Base-by-base conservation (phyloP, 257 asterid genomes). In the Solanum acaule region DNA sequence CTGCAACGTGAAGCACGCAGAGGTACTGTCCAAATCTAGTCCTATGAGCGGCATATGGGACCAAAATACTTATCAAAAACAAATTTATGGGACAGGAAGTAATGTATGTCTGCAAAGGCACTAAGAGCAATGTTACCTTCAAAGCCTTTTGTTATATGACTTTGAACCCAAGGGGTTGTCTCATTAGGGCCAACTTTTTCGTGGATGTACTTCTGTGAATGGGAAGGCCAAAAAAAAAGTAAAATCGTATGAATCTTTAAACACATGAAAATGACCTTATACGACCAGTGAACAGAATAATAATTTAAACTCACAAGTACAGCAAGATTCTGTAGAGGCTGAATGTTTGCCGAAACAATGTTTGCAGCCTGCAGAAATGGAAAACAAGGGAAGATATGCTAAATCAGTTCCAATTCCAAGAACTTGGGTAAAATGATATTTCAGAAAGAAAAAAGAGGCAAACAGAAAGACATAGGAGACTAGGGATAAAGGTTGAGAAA, bases 171-270 rank as follows among this genome's bases (percentile, higher is more conserved):
- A 88, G 95, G 90, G 86, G 90, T 86, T 91, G 89, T 90, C 93
- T 93, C 96, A 72, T 93, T 93, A 23, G 96, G 93, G 81, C 98
- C 98, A 89, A 95, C 89, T 90, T 94, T 96, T 86, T 94, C 98
- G 56, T 91, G 86, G 44, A 96, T 92, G 31, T 89, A 93, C 84
- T 88, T 91, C 94, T 92, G 89, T 83, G 52, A 35, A 46, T 86
- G 37, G 29, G 11, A 31, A 65, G 37, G 70, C 15, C 38, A 27
- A 25, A 29, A 34, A 72, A 88, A 78, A 12, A 42, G 44, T 16
- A 86, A 65, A 63, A 63, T 85, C 76, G 23, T 70, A 34, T 61
- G 38, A 84, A 77, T 78, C 25, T 61, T 61, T 65, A 83, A 72
- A 87, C 59, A 78, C 44, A 37, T 52, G 83, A 44, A 13, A 88